A percentile compares a stretch with the other conserved stretches of the same genome.
Evolutionary conservation across 2,329 filamentous ascomycete genomes (phyloP).

Genomic region (Cercospora sojina): DNA sequence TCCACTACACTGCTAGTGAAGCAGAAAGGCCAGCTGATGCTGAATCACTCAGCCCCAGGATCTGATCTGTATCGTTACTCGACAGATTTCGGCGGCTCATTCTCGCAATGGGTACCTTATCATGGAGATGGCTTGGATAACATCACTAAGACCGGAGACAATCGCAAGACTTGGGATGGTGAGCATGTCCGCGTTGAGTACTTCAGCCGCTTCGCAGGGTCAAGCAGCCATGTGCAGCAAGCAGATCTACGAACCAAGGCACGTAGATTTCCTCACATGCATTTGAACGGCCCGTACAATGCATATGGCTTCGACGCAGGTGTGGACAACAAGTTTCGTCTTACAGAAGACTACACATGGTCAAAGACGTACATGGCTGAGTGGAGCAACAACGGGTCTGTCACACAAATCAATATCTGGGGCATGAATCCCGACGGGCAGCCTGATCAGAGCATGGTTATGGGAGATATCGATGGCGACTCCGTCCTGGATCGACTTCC

Average conservation of each 20-base stretch:
- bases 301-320: slow-evolving; percentile 62
- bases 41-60: slow-evolving; percentile 56
- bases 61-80: slow-evolving; percentile 62
- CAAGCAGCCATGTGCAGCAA: slow-evolving; percentile 59
- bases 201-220: slow-evolving; percentile 58
- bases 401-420: slow-evolving; percentile 63
- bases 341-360: slow-evolving; percentile 52
- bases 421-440: slow-evolving; percentile 62
- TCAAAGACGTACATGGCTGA: slow-evolving; percentile 59
- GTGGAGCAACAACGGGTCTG: slow-evolving; percentile 52
- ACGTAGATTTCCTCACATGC: slow-evolving; percentile 60
- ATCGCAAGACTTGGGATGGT: slow-evolving; percentile 57
- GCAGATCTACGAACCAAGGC: slow-evolving; percentile 49
- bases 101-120: slow-evolving; percentile 58
- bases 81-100: slow-evolving; percentile 58
- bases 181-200: slow-evolving; percentile 63
- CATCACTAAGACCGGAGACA: slow-evolving; percentile 48
- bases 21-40: slow-evolving; percentile 7
- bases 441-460: slow-evolving; percentile 58
- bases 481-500: slow-evolving; percentile 59
- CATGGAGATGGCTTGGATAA: slow-evolving; percentile 49
- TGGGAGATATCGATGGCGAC: slow-evolving; percentile 61
- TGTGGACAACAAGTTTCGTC: slow-evolving; percentile 52
- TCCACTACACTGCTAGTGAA: slow-evolving; percentile 41
- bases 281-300: slow-evolving; percentile 61